phyloP scores from a whole-genome alignment of 2,329 filamentous ascomycete genomes.

The Simplicillium aogashimaense region DNA sequence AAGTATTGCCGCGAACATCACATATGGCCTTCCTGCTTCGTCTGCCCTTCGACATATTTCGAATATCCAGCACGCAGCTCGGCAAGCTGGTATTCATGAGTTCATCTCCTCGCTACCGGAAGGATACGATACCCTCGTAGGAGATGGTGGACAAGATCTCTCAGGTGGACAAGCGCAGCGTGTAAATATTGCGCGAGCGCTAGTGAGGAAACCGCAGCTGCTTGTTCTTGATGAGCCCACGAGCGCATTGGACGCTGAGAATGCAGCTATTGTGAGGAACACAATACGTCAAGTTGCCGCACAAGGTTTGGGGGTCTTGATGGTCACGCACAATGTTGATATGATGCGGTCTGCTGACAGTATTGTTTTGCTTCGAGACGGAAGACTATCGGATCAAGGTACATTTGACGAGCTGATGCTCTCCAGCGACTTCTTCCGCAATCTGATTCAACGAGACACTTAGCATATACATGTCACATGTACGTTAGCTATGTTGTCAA shows the following conservation, averaged over 20 bases:
- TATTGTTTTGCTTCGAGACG: conserved; percentile 62
- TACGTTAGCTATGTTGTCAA: too few relatives aligned
- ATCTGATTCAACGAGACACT: conserved; percentile 29
- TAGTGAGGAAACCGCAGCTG: conserved; percentile 60
- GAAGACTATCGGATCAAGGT: conserved; percentile 58
- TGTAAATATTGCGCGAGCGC: conserved; percentile 69
- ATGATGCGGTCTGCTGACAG: conserved; percentile 79
- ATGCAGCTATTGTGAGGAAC: conserved; percentile 51
- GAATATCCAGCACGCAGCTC: conserved; percentile 41
- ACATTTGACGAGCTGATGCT: conserved; percentile 49
- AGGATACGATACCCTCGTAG: conserved; percentile 54
- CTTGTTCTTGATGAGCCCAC: conserved; percentile 85
- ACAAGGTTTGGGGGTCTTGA: conserved; percentile 55
- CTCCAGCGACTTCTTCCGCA: conserved; percentile 33
- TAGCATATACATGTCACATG: not conserved
- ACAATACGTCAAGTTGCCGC: conserved; percentile 36
- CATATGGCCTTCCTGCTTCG: conserved; percentile 57
- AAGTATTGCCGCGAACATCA: conserved; percentile 71
- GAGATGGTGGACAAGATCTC: conserved; percentile 63
- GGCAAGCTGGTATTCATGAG: conserved; percentile 58
- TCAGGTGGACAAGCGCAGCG: conserved; percentile 80
- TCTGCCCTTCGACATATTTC: conserved; percentile 36
- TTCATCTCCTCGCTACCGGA: conserved; percentile 63
- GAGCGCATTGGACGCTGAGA: conserved; percentile 63
- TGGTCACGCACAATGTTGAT: conserved; percentile 72